These are phyloP conservation scores for Clavispora asparagi DNA, from an alignment of 805 yeast genomes.

Conservation along the genomic window DNA sequence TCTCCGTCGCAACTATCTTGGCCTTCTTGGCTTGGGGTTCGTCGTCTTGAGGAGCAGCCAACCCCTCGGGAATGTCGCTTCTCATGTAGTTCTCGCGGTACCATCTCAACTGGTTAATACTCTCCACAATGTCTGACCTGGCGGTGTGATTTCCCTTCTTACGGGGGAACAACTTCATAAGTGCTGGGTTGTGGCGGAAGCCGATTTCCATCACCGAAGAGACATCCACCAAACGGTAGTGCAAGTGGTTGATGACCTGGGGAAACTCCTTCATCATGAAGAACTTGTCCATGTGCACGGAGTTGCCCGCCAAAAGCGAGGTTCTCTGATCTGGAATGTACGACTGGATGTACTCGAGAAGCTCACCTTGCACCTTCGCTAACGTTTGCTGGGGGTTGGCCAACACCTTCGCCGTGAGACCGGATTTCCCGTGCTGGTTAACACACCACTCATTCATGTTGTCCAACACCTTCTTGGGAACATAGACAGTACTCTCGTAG, in stretches of 20 bases:
- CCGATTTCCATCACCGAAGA: conserved; percentile 81
- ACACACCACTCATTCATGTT: conserved; percentile 87
- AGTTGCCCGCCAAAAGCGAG: conserved; percentile 85
- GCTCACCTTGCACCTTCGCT: conserved; percentile 58
- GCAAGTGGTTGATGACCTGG: conserved; percentile 50
- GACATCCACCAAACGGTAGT: conserved; percentile 85
- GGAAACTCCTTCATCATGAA: conserved; percentile 87
- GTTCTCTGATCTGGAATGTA: conserved; percentile 47
- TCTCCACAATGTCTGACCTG: conserved; percentile 78
- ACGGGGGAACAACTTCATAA: conserved; percentile 52
- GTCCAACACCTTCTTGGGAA: conserved; percentile 55
- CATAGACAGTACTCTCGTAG: conserved; percentile 77
- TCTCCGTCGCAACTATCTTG: not conserved
- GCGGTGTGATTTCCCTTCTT: conserved; percentile 84
- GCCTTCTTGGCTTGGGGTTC: not conserved
- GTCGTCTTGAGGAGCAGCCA: not conserved
- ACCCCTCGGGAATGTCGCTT: conserved; percentile 1
- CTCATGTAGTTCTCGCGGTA: conserved; percentile 61
- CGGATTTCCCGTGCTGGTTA: conserved; percentile 69
- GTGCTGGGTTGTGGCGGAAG: conserved; percentile 64
- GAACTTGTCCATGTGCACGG: conserved; percentile 85
- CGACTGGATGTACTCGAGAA: conserved; percentile 55
- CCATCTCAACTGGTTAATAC: conserved; percentile 79
- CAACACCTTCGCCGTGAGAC: conserved; percentile 69
- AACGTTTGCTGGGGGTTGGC: conserved; percentile 48